phyloP scores from a whole-genome alignment of 306 rosid genomes.

The Benincasa hispida region DNA sequence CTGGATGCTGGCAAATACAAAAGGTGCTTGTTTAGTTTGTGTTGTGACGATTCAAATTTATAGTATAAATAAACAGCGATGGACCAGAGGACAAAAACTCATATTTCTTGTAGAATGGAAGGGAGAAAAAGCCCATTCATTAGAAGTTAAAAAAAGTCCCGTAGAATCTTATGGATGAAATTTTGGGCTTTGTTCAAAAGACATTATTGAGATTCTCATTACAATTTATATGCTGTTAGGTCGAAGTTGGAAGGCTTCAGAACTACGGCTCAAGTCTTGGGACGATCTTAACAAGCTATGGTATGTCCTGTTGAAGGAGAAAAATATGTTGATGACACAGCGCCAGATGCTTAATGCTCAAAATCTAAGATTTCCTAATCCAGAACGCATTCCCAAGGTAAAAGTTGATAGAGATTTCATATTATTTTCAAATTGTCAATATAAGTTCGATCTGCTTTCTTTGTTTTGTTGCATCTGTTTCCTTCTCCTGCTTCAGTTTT shows the following conservation, averaged over 20 bases:
- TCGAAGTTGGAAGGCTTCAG: slow-evolving; percentile 91
- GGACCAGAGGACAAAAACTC: background rate
- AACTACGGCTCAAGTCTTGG: slow-evolving; percentile 88
- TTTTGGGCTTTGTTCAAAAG: background rate
- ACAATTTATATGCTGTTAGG: slow-evolving; percentile 29
- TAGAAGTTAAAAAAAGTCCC: background rate
- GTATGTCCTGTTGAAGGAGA: slow-evolving; percentile 88
- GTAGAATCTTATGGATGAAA: background rate
- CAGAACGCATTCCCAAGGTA: slow-evolving; percentile 92
- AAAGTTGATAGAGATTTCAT: background rate
- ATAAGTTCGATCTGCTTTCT: background rate
- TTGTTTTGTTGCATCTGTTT: background rate
- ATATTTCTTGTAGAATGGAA: background rate
- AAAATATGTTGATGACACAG: slow-evolving; percentile 91
- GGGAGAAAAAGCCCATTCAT: background rate
- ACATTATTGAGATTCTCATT: background rate
- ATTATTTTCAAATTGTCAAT: background rate
- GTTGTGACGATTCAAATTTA: background rate
- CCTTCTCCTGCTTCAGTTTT: background rate
- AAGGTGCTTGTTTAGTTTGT: background rate
- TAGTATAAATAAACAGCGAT: background rate
- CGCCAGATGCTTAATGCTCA: slow-evolving; percentile 95
- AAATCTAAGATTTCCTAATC: slow-evolving; percentile 65
- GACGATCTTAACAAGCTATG: slow-evolving; percentile 86
- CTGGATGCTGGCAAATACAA: background rate